Evolutionary conservation across 305 asterid species (phyloP), one percentile per base, ranked within the genome.

Genomic region (Solanum hybrid): DNA sequence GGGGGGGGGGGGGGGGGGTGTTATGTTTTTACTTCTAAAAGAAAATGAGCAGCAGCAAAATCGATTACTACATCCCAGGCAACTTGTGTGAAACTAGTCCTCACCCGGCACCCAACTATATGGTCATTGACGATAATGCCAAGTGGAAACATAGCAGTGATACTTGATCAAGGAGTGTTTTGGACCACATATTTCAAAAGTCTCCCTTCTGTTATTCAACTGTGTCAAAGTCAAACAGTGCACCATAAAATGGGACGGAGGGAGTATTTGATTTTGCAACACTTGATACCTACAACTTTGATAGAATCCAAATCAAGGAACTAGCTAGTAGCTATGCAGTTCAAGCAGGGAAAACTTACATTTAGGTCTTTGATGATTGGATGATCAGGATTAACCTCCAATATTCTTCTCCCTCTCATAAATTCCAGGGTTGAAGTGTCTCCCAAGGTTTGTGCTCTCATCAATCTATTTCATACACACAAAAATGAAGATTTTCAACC

Each of bases 361-460:
- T 94, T 97, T 71, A 98, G 95, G 94, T 98, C 99, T 89, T 96
- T 96, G 91, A 98, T 94, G 27, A 98, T 94, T 2, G 99, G 99
- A 90, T 98, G 99, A 2, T 96, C 99, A 11, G 99, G 98, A 93
- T 98, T 97, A 89, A 97, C 94, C 94, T 97, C 99, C 91, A 97
- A 87, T 80, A 97, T 97, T 92, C 99, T 96, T 92, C 99, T 93
- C 38, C 99, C 99, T 93, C 95, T 95, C 99, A 96, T 97, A 94
- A 97, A 97, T 93, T 97, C 99, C 32, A 97, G 94, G 92, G 98
- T 96, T 64, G 98, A 46, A 79, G 96, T 93, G 93, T 97, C 99
- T 75, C 99, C 99, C n/a, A 97, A 98, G 11, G 99, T 96, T 90
- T 97, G 99, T 11, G 99, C 99, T 93, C 90, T 89, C 99, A 97